Base-by-base conservation (phyloP, 2,329 filamentous ascomycete species). In the Aspergillus hiratsukae region DNA sequence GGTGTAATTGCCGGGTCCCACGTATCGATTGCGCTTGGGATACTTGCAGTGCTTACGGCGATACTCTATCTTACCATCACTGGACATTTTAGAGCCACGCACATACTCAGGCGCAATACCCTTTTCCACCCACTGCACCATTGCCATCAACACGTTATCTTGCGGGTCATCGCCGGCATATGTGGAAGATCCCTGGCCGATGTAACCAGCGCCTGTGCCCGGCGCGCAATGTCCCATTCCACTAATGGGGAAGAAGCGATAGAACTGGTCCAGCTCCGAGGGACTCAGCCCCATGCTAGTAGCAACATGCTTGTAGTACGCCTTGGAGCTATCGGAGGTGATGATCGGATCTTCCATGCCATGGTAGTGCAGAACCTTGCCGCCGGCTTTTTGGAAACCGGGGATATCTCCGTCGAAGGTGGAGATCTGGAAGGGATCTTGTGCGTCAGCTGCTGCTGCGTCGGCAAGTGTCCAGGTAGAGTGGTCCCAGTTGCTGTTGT, bases 151-250 rank as follows among this genome's bases (percentile, higher is more conserved):
- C 11, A 80, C 77, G 63, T 82, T 81, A 57, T 77, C 69, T 31
- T 74, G 66, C 2, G 71, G 64, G n/a, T 72, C 56, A n/a, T 45
- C 62, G 0, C 63, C 63, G 29, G 58, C 60, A 48, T 59, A 69
- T 4, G 59, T 63, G 1, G 28, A 6, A 3, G 49, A 27, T 54
- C 58, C 66, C 65, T 69, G 77, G 57, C 61, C 75, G 60, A 81
- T 72, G 58, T 70, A 72, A 62, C 74, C 72, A 3, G 77, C 72
- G 41, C 78, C 74, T 11, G 72, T 68, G 5, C 77, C 78, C 1
- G 62, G 59, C 2, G 56, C 54, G 60, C 81, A 84, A 65, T 84
- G 81, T 9, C 69, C 70, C 78, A 83, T 80, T 0, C 82, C 82
- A 0, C 81, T 80, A 17, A 84, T 75, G 21, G 70, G 72, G 63